A percentile compares a stretch with the other conserved stretches of the same genome.
Evolutionary conservation across 2,329 filamentous ascomycete genomes (phyloP).

Genomic region (Didymosphaeria variabile): DNA sequence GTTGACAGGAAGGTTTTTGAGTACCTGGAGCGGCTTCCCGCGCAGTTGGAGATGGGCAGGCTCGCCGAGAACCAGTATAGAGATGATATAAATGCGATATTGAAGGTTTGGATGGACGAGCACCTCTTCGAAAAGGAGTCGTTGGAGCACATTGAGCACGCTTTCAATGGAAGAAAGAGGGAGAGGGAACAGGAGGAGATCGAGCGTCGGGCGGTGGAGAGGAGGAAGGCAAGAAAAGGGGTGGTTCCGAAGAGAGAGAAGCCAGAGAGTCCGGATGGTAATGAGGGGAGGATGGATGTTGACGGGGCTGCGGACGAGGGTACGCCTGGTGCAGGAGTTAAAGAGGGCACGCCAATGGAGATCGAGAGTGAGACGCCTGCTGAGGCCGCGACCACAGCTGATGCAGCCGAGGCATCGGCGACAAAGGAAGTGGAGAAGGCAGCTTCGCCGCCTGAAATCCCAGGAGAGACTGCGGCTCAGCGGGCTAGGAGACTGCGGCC

Average conservation of each 20-base stretch:
- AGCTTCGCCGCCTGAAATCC: slow-evolving; percentile 22
- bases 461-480: slow-evolving; percentile 47
- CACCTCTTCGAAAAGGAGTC: slow-evolving; percentile 43
- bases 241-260: slow-evolving; percentile 23
- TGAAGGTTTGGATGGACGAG: slow-evolving; percentile 46
- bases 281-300: slow-evolving; percentile 20
- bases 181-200: slow-evolving; percentile 64
- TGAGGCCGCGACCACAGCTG: not conserved
- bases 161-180: slow-evolving; percentile 48
- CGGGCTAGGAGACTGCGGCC: slow-evolving; percentile 46
- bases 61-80: slow-evolving; percentile 71
- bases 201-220: slow-evolving; percentile 71
- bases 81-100: slow-evolving; percentile 42
- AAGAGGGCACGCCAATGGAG: slow-evolving; percentile 15
- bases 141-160: slow-evolving; percentile 34
- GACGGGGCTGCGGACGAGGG: slow-evolving; percentile 16
- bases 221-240: slow-evolving; percentile 29
- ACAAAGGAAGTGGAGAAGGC: slow-evolving; percentile 7
- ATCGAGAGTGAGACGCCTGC: slow-evolving; percentile 4
- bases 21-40: slow-evolving; percentile 75
- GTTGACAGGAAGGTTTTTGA: slow-evolving; percentile 76
- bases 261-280: slow-evolving; percentile 24
- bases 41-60: slow-evolving; percentile 79
- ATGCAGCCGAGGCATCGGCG: not conserved
- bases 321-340: slow-evolving; percentile 8